Evolutionary conservation across 2,329 filamentous ascomycete genomes (phyloP).

Genomic region (Pyrenochaeta sp.): DNA sequence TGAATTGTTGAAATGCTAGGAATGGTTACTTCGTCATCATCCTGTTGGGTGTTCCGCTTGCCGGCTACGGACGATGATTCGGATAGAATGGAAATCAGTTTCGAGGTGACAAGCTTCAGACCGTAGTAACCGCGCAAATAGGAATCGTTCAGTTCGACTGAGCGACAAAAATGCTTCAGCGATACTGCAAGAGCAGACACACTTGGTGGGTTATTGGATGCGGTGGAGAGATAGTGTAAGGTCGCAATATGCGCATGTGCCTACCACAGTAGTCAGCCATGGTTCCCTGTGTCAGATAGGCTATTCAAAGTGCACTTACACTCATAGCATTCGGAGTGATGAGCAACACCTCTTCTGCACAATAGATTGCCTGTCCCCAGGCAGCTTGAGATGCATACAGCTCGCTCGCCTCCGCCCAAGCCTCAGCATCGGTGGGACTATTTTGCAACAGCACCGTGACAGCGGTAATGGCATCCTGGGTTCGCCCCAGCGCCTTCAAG

Average conservation of each 20-base stretch:
- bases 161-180: conserved; percentile 85
- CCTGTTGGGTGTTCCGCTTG: conserved; percentile 38
- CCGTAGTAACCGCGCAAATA: conserved; percentile 95
- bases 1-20: conserved; percentile 69
- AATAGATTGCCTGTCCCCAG: conserved; percentile 84
- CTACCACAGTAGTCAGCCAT: conserved; percentile 53
- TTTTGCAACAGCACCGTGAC: conserved; percentile 80
- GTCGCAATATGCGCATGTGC: conserved; percentile 89
- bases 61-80: conserved; percentile 29
- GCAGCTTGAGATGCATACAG: conserved; percentile 82
- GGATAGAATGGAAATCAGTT: conserved; percentile 44
- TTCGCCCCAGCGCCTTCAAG: conserved; percentile 75
- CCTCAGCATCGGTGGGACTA: conserved; percentile 88
- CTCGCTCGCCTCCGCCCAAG: conserved; percentile 91
- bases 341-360: conserved; percentile 88
- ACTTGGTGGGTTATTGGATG: conserved; percentile 33
- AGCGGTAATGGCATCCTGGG: conserved; percentile 75
- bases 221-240: conserved; percentile 74
- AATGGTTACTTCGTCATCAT: conserved; percentile 55
- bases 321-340: conserved; percentile 95
- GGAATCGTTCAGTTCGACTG: conserved; percentile 91
- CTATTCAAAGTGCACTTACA: conserved; percentile 60
- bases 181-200: conserved; percentile 69
- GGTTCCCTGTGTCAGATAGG: neutral
- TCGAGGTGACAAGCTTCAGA: conserved; percentile 74